These are phyloP conservation scores for Coniochaeta sp. DNA, from an alignment of 2,329 filamentous ascomycete species.

Conservation along the genomic window DNA sequence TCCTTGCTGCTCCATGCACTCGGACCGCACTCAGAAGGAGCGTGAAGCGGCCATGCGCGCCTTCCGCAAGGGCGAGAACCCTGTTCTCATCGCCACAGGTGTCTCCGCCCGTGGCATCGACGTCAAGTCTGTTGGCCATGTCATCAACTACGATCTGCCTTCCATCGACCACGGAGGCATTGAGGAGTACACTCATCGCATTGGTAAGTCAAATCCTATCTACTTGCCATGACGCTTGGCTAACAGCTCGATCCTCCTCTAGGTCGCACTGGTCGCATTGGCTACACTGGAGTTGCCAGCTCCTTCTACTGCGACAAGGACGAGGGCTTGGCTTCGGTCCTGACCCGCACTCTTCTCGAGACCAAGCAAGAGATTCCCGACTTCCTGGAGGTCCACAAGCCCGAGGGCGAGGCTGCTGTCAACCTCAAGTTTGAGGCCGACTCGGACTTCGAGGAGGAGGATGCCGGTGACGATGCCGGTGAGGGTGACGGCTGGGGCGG, in stretches of 20 bases:
- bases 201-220: constrained; percentile 51
- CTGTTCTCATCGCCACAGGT: constrained; percentile 80
- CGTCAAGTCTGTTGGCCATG: constrained; percentile 77
- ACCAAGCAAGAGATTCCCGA: constrained; percentile 72
- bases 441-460: constrained; percentile 39
- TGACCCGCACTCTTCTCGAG: constrained; percentile 79
- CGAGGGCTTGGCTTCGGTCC: constrained; percentile 60
- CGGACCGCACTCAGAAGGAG: constrained; percentile 80
- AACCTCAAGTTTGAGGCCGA: constrained; percentile 49
- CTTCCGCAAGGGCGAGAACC: constrained; percentile 67
- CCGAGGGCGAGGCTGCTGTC: constrained; percentile 40
- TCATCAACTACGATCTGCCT: constrained; percentile 91
- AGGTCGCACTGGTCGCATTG: constrained; percentile 92
- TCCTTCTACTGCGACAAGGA: constrained; percentile 84
- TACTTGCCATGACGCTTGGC: not conserved
- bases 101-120: constrained; percentile 86
- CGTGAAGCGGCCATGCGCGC: constrained; percentile 85
- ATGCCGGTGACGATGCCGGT: constrained; percentile 9
- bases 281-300: constrained; percentile 75
- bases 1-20: constrained; percentile 82
- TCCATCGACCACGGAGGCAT: constrained; percentile 72
- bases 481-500: constrained; percentile 18
- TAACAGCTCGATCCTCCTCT: not conserved
- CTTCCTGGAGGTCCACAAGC: constrained; percentile 62
- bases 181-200: constrained; percentile 88